Evolutionary conservation across 352 stramenopile genomes (phyloP).

Genomic region (Pythium volutum): DNA sequence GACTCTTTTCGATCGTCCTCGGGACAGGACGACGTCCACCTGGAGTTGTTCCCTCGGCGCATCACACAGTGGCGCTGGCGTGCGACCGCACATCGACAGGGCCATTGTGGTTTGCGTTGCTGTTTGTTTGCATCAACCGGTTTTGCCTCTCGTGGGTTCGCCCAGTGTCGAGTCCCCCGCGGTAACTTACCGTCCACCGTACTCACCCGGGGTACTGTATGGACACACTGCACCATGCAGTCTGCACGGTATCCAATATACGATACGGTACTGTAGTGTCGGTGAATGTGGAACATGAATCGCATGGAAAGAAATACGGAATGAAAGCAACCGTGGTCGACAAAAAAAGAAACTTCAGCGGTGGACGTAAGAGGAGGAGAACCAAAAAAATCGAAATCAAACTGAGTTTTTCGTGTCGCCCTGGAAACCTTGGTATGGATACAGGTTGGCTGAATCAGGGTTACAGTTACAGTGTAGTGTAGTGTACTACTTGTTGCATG

Average conservation of each 20-base stretch:
- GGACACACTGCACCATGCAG: neutral
- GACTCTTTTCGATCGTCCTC: neutral
- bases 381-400: neutral
- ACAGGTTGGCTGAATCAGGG: neutral
- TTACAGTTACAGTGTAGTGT: neutral
- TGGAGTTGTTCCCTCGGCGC: neutral
- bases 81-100: neutral
- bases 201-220: too few species aligned
- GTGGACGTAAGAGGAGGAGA: neutral
- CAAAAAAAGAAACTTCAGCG: too few species aligned
- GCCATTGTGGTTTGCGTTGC: neutral
- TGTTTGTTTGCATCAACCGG: too few species aligned
- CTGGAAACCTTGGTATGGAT: too few species aligned
- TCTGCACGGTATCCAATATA: neutral
- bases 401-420: too few species aligned
- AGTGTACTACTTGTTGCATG: neutral
- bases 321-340: neutral
- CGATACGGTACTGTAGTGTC: neutral
- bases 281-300: neutral
- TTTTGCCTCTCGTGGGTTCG: too few species aligned
- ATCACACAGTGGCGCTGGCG: neutral
- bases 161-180: neutral
- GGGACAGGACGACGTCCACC: neutral
- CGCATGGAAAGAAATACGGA: neutral
- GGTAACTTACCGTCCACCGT: too few species aligned